Conservation (phyloP, 495 filamentous ascomycete genomes). For the Neurospora sp. region DNA sequence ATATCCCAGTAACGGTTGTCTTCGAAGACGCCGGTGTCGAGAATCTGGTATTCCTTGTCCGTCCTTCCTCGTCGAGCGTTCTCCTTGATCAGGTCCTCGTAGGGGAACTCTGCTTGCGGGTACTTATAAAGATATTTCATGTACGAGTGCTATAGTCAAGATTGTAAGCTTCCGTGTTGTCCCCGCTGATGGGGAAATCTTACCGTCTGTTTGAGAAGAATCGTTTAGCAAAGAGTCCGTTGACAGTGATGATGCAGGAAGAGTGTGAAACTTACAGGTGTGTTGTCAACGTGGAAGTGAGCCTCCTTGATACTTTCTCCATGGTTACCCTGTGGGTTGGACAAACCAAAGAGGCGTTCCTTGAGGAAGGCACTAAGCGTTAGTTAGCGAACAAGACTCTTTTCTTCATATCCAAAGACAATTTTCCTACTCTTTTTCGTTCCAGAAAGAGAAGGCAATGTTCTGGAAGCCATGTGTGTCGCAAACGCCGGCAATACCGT, state of each 20-base stretch:
- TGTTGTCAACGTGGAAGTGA: conserved; percentile 94
- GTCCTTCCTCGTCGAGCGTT: conserved; percentile 64
- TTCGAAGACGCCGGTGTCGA: conserved; percentile 87
- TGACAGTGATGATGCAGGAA: neutral
- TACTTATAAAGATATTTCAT: conserved; percentile 99
- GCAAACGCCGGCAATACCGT: conserved; percentile 92
- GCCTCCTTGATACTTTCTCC: conserved; percentile 94
- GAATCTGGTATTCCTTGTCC: conserved; percentile 82
- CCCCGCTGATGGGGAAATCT: conserved; percentile 6
- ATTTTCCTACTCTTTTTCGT: conserved; percentile 72
- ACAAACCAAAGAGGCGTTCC: conserved; percentile 85
- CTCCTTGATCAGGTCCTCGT: conserved; percentile 73
- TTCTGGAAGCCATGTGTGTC: conserved; percentile 86
- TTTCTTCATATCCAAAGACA: neutral
- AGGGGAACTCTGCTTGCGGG: conserved; percentile 83
- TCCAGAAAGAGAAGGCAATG: conserved; percentile 95
- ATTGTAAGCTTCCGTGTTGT: conserved; percentile 3
- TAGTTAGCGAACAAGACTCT: conserved; percentile 1
- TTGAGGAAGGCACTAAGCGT: conserved; percentile 71
- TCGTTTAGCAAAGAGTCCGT: conserved; percentile 12
- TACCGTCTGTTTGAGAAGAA: conserved; percentile 30
- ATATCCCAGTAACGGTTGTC: conserved; percentile 95
- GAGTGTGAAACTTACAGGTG: conserved; percentile 42
- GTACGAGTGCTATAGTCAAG: conserved; percentile 68
- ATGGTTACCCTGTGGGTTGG: conserved; percentile 93